Base-by-base conservation (phyloP, 352 stramenopile genomes). In the Thalassiosira hispida region DNA sequence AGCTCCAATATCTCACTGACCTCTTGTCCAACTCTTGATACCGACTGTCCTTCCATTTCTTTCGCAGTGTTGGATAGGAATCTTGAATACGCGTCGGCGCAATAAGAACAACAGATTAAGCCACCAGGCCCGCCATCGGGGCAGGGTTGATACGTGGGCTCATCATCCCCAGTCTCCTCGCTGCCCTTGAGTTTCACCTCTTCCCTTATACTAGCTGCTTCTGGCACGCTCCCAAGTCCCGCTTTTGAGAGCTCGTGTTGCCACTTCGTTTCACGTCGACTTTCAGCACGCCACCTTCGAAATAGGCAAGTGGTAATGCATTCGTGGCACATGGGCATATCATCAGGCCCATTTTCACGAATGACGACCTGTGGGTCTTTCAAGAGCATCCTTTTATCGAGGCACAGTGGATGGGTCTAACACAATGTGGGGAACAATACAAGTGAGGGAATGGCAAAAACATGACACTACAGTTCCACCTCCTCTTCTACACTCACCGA, bases 91-190 rank as follows among this genome's bases (percentile, higher is more conserved):
- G 80, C 47, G 27, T 73, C 74, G 31, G 80, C 71, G 59, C 87
- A 94, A 56, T 69, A 38, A 18, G 81, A 42, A 52, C 89, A 94
- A 51, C 89, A 94, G 72, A 92, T 91, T 12, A 93, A 70, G 20
- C 89, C 89, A 40, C 84, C 84, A 23, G 89, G 83, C n/a, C 89
- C 89, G 31, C 81, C 85, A 55, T 60, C 79, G 22, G 87, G 84
- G 79, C 89, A 94, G 23, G 72, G 35, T 68, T 77, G 52, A 44
- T 87, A 77, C 38, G 65, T 66, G 33, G 40, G 67, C 56, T 44
- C 47, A 47, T 77, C 38, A 46, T 63, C 57, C 60, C 47, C 40
- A 33, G 25, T 38, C 31, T 38, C 31, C 31, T 60, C 44, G 65
- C 25, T 25, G 65, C 60, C 27, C n/a, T 63, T 56, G 7, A 82